These are phyloP conservation scores for Cupressus sempervirens DNA, from an alignment of 75 land plant genomes.

Conservation along the genomic window DNA sequence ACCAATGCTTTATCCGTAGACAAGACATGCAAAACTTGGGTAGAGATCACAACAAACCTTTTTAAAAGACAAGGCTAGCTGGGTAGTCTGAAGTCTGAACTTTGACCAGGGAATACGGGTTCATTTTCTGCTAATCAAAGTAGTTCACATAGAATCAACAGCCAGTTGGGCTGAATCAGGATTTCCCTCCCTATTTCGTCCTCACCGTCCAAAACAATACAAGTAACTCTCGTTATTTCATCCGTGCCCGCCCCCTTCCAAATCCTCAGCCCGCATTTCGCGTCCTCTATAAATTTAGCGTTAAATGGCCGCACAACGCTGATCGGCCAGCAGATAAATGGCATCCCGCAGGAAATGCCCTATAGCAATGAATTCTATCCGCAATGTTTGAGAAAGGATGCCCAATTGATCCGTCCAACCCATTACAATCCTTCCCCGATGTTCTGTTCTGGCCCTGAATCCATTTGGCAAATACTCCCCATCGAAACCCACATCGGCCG, in stretches of 20 bases:
- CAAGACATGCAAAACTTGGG: too few species aligned
- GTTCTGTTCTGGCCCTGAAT: not conserved
- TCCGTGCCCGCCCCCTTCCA: not conserved
- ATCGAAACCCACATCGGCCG: not conserved
- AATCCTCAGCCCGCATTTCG: constrained; percentile 15
- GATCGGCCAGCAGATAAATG: constrained; percentile 26
- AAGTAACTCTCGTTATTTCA: constrained; percentile 11
- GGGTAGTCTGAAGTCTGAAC: too few species aligned
- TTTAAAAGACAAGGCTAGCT: too few species aligned
- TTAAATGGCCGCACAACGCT: constrained; percentile 12
- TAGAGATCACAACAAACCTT: too few species aligned
- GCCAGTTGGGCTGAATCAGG: too few species aligned
- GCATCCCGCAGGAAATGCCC: constrained; percentile 12
- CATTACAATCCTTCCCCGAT: not conserved
- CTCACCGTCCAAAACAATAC: constrained; percentile 5
- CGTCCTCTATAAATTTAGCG: constrained; percentile 7
- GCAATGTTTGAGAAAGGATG: constrained; percentile 26
- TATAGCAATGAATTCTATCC: constrained; percentile 14
- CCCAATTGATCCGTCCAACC: constrained; percentile 1
- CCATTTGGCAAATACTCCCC: not conserved
- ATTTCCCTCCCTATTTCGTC: not conserved
- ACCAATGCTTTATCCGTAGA: too few species aligned
- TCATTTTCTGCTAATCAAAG: too few species aligned
- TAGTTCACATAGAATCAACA: too few species aligned
- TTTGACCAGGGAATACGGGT: too few species aligned